Base-by-base conservation (phyloP, 2,329 filamentous ascomycete genomes). In the Xylariaceae sp. region DNA sequence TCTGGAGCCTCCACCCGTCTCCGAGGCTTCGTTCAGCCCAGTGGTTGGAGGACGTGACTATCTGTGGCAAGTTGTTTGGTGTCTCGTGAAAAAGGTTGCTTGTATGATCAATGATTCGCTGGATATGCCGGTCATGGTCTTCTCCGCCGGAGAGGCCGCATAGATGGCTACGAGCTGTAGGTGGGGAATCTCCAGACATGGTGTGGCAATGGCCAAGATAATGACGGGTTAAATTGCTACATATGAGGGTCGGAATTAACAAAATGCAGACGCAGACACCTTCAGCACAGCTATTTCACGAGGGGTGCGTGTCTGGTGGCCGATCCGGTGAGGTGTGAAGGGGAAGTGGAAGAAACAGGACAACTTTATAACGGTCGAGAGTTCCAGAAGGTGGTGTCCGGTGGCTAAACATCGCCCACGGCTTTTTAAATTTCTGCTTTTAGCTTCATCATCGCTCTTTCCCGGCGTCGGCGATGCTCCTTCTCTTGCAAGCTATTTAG, bases 91-190 rank as follows among this genome's bases (percentile, higher is more conserved):
- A 64, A 5, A 65, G 54, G 29, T 53, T 59, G 36, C 47, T 62
- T 10, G 65, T 58, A 56, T 68, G 61, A 8, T 63, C 56, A 39
- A 67, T 65, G 29, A 68, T 67, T 42, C 60, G 66, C 50, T 67
- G 66, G 10, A 64, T 61, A 55, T 66, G 60, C 49, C 57, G 61
- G 48, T 68, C 65, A 30, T 55, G 60, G 9, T 56, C 55, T 15
- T 30, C 34, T 47, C 51, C 48, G 29, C 50, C 54, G 19, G 58
- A 43, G 41, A 56, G 63, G 30, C 57, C 56, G 48, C 66, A 61
- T 16, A 56, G 43, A 53, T 55, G 60, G 47, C 50, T 36, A 13
- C 45, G 55, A 29, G 49, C 53, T 18, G 47, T 51, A 16, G 46
- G 18, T 32, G 52, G 45, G 39, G 45, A 18, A n/a, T 50, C 52